phyloP scores from a whole-genome alignment of 495 filamentous ascomycete species.

The Podospora tetraspora region DNA sequence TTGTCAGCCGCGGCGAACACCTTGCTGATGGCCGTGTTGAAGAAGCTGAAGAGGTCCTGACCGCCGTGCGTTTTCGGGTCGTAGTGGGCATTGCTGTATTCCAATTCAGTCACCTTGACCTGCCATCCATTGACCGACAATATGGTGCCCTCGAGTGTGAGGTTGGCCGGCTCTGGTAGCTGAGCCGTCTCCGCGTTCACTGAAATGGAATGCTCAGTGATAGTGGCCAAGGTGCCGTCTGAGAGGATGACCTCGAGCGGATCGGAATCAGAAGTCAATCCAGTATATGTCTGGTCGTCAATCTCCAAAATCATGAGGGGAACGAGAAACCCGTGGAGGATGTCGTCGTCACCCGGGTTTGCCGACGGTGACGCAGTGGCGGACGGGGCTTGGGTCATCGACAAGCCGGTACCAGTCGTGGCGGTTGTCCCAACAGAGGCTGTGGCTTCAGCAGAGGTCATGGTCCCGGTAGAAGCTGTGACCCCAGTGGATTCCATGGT shows the following conservation, averaged over 20 bases:
- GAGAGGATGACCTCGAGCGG: not conserved
- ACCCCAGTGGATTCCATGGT: not conserved
- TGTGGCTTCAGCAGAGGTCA: not conserved
- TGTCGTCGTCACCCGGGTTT: not conserved
- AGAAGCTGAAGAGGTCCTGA: not conserved
- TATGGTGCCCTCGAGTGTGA: not conserved
- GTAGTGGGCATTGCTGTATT: not conserved
- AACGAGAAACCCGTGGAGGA: not conserved
- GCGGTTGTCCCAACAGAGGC: not conserved
- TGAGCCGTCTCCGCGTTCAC: not conserved
- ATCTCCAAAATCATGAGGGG: not conserved
- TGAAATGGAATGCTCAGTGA: not conserved
- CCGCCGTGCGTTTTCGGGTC: not conserved
- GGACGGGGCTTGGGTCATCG: too few species aligned
- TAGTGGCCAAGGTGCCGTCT: not conserved
- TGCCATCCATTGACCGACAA: not conserved
- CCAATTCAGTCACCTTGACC: not conserved
- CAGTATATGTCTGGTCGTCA: not conserved
- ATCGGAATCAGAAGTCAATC: not conserved
- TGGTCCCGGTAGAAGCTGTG: not conserved
- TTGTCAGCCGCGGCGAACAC: not conserved
- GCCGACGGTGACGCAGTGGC: too few species aligned
- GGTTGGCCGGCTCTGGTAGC: not conserved
- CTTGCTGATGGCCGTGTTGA: not conserved
- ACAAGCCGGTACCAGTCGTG: not conserved